These are phyloP conservation scores for Talaromyces trachyspermus DNA, from an alignment of 495 filamentous ascomycete species.

Conservation along the genomic window DNA sequence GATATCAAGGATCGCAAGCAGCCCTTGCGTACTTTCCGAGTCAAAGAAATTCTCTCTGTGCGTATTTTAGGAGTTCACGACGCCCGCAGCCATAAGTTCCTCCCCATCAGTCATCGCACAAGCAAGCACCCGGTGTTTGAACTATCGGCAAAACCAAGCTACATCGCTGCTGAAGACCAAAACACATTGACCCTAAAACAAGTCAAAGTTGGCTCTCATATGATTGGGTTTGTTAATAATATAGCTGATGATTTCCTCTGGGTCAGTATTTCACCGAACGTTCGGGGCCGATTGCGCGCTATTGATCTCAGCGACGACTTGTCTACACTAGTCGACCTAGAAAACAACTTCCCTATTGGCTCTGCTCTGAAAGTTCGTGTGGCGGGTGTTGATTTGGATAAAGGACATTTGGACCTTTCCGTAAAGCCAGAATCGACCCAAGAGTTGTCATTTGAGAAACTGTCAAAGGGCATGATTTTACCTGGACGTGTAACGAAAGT, in stretches of 20 bases:
- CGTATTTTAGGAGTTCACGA: conserved; percentile 83
- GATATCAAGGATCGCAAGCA: conserved; percentile 74
- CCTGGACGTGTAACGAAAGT: conserved; percentile 78
- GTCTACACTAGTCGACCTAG: conserved; percentile 62
- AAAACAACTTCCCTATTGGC: conserved; percentile 81
- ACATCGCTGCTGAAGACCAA: conserved; percentile 47
- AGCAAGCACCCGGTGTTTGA: conserved; percentile 77
- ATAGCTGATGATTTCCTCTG: conserved; percentile 67
- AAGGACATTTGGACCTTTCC: conserved; percentile 73
- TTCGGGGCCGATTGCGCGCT: conserved; percentile 71
- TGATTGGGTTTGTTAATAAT: conserved; percentile 86
- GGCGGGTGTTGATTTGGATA: conserved; percentile 61
- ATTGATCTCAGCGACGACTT: conserved; percentile 84
- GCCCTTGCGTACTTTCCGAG: conserved; percentile 64
- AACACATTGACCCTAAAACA: conserved; percentile 63
- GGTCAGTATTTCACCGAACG: conserved; percentile 85
- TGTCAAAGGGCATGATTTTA: conserved; percentile 69
- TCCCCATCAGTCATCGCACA: conserved; percentile 79
- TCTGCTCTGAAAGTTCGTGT: conserved; percentile 76
- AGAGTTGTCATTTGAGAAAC: conserved; percentile 27
- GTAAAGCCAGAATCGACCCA: conserved; percentile 50
- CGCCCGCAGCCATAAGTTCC: conserved; percentile 80
- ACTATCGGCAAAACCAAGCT: conserved; percentile 73
- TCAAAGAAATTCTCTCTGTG: conserved; percentile 62
- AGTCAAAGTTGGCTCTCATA: conserved; percentile 58